These are phyloP conservation scores for Cruciata laevipes DNA, from an alignment of 257 asterid species.

Conservation along the genomic window DNA sequence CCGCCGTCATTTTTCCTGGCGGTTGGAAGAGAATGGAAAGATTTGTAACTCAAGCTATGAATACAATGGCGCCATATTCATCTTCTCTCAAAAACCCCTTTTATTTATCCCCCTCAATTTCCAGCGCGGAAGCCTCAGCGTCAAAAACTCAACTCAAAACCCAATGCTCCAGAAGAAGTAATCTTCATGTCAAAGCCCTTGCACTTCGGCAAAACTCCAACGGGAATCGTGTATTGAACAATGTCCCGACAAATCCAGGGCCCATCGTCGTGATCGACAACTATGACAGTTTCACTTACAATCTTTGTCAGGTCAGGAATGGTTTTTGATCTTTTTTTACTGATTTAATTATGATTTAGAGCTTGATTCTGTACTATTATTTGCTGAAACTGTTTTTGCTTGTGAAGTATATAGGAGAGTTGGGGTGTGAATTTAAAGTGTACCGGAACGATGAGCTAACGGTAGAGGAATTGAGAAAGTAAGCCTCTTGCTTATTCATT, in stretches of 20 bases:
- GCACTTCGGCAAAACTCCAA: slow-evolving; percentile 33
- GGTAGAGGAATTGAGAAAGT: slow-evolving; percentile 69
- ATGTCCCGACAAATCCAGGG: slow-evolving; percentile 7
- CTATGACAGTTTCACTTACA: slow-evolving; percentile 95
- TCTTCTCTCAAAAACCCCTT: not conserved
- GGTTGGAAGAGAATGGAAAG: not conserved
- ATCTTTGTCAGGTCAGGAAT: slow-evolving; percentile 72
- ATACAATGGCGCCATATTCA: not conserved
- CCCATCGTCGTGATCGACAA: slow-evolving; percentile 83
- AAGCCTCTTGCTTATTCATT: slow-evolving; percentile 13
- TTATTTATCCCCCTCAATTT: not conserved
- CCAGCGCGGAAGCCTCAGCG: not conserved
- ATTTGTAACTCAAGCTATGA: not conserved
- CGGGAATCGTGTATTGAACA: slow-evolving; percentile 22
- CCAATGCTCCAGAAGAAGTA: not conserved
- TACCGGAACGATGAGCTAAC: slow-evolving; percentile 93
- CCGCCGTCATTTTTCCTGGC: not conserved
- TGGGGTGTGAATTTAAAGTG: slow-evolving; percentile 83
- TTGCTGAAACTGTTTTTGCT: not conserved
- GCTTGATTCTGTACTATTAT: not conserved
- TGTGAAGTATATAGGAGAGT: slow-evolving; percentile 87
- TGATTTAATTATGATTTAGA: not conserved
- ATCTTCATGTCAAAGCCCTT: slow-evolving; percentile 8
- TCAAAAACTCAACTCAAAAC: not conserved
- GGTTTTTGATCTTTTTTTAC: not conserved